Conservation (phyloP, 345 rosid species). For the Microcos paniculata region DNA sequence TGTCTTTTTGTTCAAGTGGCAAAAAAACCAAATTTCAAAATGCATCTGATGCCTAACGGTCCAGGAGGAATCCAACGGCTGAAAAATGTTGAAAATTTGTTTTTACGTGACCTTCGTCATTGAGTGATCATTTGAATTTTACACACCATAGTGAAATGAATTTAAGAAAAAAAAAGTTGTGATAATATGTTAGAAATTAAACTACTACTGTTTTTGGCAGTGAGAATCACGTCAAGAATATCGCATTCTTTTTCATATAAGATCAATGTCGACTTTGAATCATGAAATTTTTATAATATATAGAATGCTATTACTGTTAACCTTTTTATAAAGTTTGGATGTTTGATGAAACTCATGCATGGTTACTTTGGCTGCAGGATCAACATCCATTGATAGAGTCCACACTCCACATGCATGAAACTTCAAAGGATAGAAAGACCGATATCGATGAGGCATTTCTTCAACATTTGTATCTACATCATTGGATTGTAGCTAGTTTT, state of each 20-base stretch:
- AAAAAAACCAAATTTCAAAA: neutral
- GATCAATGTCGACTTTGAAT: neutral
- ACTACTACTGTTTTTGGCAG: neutral
- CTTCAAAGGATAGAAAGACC: neutral
- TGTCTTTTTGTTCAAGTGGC: neutral
- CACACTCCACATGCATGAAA: neutral
- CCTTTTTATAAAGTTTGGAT: neutral
- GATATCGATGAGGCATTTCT: neutral
- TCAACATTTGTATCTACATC: slow-evolving; percentile 3
- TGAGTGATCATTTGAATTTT: neutral
- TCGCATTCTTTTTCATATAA: neutral
- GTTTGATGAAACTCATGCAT: neutral
- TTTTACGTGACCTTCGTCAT: neutral
- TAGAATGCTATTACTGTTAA: too few species aligned
- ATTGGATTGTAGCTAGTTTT: neutral
- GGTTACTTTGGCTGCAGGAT: slow-evolving; percentile 11
- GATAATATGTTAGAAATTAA: too few species aligned
- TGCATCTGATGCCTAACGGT: neutral
- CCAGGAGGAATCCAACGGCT: neutral
- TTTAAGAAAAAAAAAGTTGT: neutral
- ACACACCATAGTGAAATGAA: neutral
- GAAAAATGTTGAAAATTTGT: neutral
- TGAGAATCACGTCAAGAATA: neutral
- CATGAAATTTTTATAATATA: neutral
- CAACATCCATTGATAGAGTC: slow-evolving; percentile 7